Percentiles rank a stretch among this genome's conserved stretches.
These are phyloP conservation scores for Phytopythium helicoides DNA, from an alignment of 352 stramenopile species.

Conservation along the genomic window DNA sequence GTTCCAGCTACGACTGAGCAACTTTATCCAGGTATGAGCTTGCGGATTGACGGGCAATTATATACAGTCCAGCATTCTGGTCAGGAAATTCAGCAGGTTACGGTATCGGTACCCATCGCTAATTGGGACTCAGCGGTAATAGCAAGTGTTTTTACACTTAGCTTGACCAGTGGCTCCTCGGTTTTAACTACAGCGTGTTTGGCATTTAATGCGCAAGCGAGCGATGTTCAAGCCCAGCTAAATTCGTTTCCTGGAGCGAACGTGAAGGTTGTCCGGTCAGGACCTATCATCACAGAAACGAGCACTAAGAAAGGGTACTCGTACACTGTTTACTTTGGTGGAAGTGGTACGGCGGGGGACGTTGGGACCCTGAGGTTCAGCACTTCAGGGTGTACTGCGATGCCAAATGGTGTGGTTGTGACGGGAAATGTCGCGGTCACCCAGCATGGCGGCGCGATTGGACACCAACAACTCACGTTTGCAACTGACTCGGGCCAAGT, in stretches of 20 bases:
- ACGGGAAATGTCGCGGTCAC: constrained; percentile 30
- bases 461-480: constrained; percentile 76
- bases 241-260: constrained; percentile 16
- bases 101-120: constrained; percentile 26
- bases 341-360: constrained; percentile 78
- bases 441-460: constrained; percentile 75
- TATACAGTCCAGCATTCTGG: constrained; percentile 89
- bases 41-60: constrained; percentile 86
- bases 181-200: constrained; percentile 38
- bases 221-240: constrained; percentile 11
- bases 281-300: constrained; percentile 27
- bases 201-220: constrained; percentile 25
- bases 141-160: constrained; percentile 31
- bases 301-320: constrained; percentile 68
- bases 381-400: constrained; percentile 18
- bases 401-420: constrained; percentile 10
- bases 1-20: constrained; percentile 34
- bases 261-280: constrained; percentile 53
- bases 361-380: constrained; percentile 43
- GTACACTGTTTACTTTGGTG: constrained; percentile 93
- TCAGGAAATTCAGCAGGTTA: constrained; percentile 87
- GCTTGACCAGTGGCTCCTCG: constrained; percentile 32
- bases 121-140: constrained; percentile 20
- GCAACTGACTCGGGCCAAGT: constrained; percentile 81
- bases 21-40: constrained; percentile 74